These are phyloP conservation scores for sunflower (Helianthus annuus) DNA, from an alignment of 129 eudicot species.

Conservation along the genomic window HanXRQr2.0-SUNRISE NC_035446.2:22183943-22184442, in stretches of 20 bases:
- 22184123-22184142: background rate
- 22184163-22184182: conserved; percentile 84
- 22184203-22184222: conserved; percentile 81
- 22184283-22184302: conserved; percentile 88
- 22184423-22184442: conserved; percentile 96
- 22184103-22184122: too few relatives aligned
- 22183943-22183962: too few relatives aligned
- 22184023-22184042: too few relatives aligned
- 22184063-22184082: too few relatives aligned
- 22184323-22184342: background rate
- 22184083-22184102: too few relatives aligned
- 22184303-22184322: conserved; percentile 76
- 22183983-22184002: too few relatives aligned
- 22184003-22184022: too few relatives aligned
- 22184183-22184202: conserved; percentile 67
- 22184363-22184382: conserved; percentile 25
- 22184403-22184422: conserved; percentile 77
- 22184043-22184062: too few relatives aligned
- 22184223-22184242: conserved; percentile 62
- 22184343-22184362: background rate
- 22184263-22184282: conserved; percentile 96
- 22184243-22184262: conserved; percentile 97
- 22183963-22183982: too few relatives aligned
- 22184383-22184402: conserved; percentile 98
- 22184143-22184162: conserved; percentile 3